Conservation (phyloP, 352 stramenopile genomes). For the Globisporangium uncinulatum region DNA sequence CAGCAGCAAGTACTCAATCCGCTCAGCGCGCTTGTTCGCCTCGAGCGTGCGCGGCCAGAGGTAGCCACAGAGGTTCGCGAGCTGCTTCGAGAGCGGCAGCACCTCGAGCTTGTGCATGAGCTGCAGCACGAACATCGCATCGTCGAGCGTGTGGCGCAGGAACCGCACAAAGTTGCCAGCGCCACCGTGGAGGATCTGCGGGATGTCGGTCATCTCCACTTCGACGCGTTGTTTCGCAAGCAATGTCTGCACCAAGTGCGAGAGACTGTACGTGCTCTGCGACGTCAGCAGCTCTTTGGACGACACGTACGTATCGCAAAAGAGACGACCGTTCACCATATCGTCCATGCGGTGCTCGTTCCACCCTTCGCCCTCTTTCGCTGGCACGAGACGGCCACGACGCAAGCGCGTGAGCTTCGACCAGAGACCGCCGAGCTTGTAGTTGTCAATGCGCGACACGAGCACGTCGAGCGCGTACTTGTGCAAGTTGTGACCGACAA, state of each 20-base stretch:
- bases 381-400: conserved; percentile 63
- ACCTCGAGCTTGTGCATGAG: conserved; percentile 98
- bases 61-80: conserved; percentile 98
- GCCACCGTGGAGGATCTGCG: conserved; percentile 87
- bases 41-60: conserved; percentile 96
- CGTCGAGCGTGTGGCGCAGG: conserved; percentile 92
- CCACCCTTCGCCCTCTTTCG: conserved; percentile 83
- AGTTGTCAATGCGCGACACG: conserved; percentile 91
- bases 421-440: conserved; percentile 84
- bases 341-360: conserved; percentile 87
- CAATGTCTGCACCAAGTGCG: conserved; percentile 90
- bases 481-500: conserved; percentile 98
- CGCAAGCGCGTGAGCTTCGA: conserved; percentile 80
- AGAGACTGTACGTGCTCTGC: conserved; percentile 98
- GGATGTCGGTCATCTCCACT: conserved; percentile 95
- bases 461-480: conserved; percentile 98
- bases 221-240: conserved; percentile 86
- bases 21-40: conserved; percentile 95
- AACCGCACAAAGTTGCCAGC: conserved; percentile 91
- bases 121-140: conserved; percentile 95
- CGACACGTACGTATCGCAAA: conserved; percentile 98
- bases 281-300: conserved; percentile 96
- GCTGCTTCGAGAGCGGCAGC: conserved; percentile 97
- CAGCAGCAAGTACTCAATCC: conserved; percentile 99
- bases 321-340: conserved; percentile 91